These are phyloP conservation scores for Melampsora larici-populina DNA, from an alignment of 1,284 basidiomycete genomes.

Conservation along the genomic window DNA sequence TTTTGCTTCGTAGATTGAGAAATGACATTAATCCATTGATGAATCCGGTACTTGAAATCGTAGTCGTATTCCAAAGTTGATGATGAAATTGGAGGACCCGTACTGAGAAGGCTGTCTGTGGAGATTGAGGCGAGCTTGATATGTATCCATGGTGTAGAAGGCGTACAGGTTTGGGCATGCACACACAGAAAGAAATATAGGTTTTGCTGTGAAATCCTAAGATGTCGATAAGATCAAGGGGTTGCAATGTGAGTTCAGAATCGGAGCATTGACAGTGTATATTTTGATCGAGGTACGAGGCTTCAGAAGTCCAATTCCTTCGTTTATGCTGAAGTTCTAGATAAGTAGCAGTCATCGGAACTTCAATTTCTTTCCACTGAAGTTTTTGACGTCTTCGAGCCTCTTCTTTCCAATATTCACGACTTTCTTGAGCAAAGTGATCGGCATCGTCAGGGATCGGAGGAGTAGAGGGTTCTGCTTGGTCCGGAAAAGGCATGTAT, in stretches of 20 bases:
- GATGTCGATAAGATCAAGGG: background rate
- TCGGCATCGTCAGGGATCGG: no score
- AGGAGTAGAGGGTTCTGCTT: no score
- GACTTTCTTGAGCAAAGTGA: no score
- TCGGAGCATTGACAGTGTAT: background rate
- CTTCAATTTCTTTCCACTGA: background rate
- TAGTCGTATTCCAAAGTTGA: constrained; percentile 1
- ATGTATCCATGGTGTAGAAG: no score
- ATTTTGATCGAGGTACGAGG: background rate
- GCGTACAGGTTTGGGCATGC: constrained; percentile 3
- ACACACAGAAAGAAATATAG: background rate
- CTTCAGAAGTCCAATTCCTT: background rate
- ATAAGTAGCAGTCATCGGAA: constrained; percentile 5
- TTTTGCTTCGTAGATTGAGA: background rate
- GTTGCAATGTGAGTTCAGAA: background rate
- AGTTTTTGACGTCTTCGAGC: no score
- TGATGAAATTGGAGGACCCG: constrained; percentile 21
- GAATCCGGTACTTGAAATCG: background rate
- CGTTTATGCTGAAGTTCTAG: background rate
- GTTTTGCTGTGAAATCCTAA: background rate
- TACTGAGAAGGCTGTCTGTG: no score
- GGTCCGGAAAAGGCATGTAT: no score
- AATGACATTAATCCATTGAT: background rate
- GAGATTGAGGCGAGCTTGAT: no score
- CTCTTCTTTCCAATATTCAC: no score